phyloP scores from a whole-genome alignment of 495 filamentous ascomycete species.

The Penicillium cosmopolitanum region DNA sequence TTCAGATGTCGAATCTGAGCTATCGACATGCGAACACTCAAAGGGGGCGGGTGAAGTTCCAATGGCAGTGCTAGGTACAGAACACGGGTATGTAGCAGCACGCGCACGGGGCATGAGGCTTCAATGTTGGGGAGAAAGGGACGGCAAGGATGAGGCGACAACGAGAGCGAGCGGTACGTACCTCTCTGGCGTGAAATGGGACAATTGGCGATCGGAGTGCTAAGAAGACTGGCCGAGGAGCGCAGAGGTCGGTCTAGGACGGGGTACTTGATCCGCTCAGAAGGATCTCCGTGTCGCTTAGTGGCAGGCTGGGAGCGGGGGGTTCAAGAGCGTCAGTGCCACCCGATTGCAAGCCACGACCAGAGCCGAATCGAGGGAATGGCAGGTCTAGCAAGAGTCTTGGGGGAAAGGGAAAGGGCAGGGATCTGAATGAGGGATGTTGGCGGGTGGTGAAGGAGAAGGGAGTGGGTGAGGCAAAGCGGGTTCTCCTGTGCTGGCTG shows the following conservation, averaged over 20 bases:
- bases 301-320: constrained; percentile 44
- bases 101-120: constrained; percentile 32
- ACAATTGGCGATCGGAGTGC: constrained; percentile 27
- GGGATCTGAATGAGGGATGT: constrained; percentile 12
- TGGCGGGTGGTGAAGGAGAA: constrained; percentile 19
- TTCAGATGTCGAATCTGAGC: constrained; percentile 1
- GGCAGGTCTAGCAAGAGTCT: constrained; percentile 6
- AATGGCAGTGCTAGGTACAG: constrained; percentile 22
- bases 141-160: constrained; percentile 10
- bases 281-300: constrained; percentile 53
- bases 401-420: background rate
- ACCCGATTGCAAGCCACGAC: constrained; percentile 22
- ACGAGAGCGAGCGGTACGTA: constrained; percentile 16
- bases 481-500: constrained; percentile 35
- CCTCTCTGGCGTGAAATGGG: constrained; percentile 19
- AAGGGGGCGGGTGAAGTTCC: constrained; percentile 1
- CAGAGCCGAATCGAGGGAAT: constrained; percentile 13
- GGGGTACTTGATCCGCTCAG: constrained; percentile 39
- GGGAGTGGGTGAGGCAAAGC: constrained; percentile 33
- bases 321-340: constrained; percentile 30
- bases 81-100: constrained; percentile 26
- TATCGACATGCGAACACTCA: constrained; percentile 2
- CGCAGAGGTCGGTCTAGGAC: constrained; percentile 36
- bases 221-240: constrained; percentile 11
- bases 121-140: constrained; percentile 20